Evolutionary conservation across 2,329 filamentous ascomycete species (phyloP), one percentile per base, ranked within the genome.

Genomic region (Nigrospora osmanthi): DNA sequence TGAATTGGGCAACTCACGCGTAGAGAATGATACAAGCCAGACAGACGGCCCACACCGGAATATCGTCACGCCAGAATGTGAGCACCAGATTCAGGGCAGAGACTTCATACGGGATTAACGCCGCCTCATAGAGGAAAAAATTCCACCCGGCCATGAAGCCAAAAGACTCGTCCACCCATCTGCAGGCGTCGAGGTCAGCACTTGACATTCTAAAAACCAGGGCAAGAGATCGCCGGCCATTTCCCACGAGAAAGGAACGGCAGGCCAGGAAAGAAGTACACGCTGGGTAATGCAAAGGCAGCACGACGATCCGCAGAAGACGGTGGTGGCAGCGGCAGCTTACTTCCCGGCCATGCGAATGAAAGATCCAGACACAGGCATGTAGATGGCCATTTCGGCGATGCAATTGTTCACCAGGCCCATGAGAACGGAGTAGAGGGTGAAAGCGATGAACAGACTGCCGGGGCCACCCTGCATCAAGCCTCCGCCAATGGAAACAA

Each of bases 351-450:
- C 79, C 54, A 83, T 70, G 48, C 81, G 78, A 51, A 85, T 75
- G 57, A 83, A 84, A 2, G 76, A 76, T 50, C 80, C 80, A 36
- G 71, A 73, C 39, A 85, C 72, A 19, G 81, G 81, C 70, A 81
- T 79, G 49, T 75, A 75, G 34, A 71, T 70, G 30, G 68, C 73
- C 80, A 85, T 84, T 59, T 85, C 81, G 10, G 81, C 80, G 47
- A 83, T 69, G 49, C 72, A 73, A 56, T 83, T 84, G 69, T 83
- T 84, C 57, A 84, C 75, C 39, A 81, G 65, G 19, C 67, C 80
- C 47, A 84, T 68, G 44, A 83, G 56, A 54, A 66, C 58, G 33
- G 68, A 68, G 57, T 81, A 79, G 36, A 78, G 49, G 33, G 66
- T 64, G 56, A 75, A 83, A 36, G 76, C 77, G 44, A 83, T 56